Evolutionary conservation across 2,329 filamentous ascomycete species (phyloP).

Genomic region (Colletotrichum phormii): DNA sequence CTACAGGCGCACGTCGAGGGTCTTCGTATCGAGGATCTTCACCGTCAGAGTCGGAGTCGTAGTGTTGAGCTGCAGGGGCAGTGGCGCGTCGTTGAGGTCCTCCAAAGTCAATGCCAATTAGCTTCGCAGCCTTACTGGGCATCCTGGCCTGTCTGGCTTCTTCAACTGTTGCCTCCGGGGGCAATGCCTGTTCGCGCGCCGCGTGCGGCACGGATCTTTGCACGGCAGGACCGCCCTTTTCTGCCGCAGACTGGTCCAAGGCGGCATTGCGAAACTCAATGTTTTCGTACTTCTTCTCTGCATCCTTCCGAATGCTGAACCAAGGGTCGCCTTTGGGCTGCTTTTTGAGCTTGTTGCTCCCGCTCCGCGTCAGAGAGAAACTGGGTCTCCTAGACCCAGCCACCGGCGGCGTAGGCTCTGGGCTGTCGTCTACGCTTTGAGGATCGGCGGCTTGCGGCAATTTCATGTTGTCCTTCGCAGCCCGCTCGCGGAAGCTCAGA

Average conservation of each 20-base stretch:
- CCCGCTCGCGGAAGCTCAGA: slow-evolving; percentile 70
- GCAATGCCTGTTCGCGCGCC: slow-evolving; percentile 47
- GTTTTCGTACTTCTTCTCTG: slow-evolving; percentile 52
- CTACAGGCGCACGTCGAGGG: not conserved
- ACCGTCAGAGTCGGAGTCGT: slow-evolving; percentile 26
- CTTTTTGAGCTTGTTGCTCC: slow-evolving; percentile 71
- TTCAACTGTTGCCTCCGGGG: slow-evolving; percentile 41
- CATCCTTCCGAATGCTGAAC: slow-evolving; percentile 55
- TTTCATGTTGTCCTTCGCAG: slow-evolving; percentile 57
- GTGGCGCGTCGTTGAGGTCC: slow-evolving; percentile 36
- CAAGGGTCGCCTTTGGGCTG: slow-evolving; percentile 65
- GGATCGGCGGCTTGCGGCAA: slow-evolving; percentile 43
- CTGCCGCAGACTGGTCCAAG: slow-evolving; percentile 37
- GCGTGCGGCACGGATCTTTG: slow-evolving; percentile 38
- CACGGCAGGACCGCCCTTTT: slow-evolving; percentile 29
- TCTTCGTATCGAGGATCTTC: slow-evolving; percentile 6
- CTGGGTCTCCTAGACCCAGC: slow-evolving; percentile 40
- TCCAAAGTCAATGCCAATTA: slow-evolving; percentile 33
- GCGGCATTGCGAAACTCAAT: slow-evolving; percentile 41
- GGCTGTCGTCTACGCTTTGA: slow-evolving; percentile 33
- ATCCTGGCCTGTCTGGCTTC: slow-evolving; percentile 23
- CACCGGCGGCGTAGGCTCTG: slow-evolving; percentile 42
- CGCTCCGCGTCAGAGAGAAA: slow-evolving; percentile 56
- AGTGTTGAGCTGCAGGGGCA: slow-evolving; percentile 22
- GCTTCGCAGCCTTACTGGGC: slow-evolving; percentile 37